These are phyloP conservation scores for Dryas integrifolia DNA, from an alignment of 331 rosid genomes.

Conservation along the genomic window DNA sequence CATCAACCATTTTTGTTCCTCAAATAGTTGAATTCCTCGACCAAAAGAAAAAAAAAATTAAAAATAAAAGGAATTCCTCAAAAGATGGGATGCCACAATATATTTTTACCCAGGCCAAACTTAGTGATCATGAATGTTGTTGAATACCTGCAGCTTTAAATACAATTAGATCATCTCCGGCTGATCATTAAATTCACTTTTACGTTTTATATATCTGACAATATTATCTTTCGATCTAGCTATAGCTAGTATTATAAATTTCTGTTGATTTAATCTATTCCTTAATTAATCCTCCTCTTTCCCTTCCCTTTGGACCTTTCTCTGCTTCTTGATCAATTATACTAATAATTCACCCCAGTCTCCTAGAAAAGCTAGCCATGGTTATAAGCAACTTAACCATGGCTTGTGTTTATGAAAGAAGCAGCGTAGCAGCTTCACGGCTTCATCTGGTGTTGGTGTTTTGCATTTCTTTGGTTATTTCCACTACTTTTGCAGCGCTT, in stretches of 20 bases:
- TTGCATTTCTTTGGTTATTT: constrained; percentile 23
- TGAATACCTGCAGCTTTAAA: constrained; percentile 1
- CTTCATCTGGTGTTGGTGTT: constrained; percentile 22
- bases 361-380: constrained; percentile 35
- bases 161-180: background rate
- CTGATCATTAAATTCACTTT: background rate
- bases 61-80: too few relatives aligned
- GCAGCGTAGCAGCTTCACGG: background rate
- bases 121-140: background rate
- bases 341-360: background rate
- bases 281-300: constrained; percentile 1
- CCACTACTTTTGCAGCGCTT: constrained; percentile 26
- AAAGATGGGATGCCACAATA: constrained; percentile 11
- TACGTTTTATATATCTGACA: background rate
- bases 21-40: constrained; percentile 17
- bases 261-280: constrained; percentile 1
- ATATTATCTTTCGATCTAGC: background rate
- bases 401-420: constrained; percentile 9
- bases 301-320: constrained; percentile 4
- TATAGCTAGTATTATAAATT: background rate
- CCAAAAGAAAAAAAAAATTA: background rate
- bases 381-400: constrained; percentile 18
- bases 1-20: constrained; percentile 12
- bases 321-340: background rate
- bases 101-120: background rate